Evolutionary conservation across 208 protist species (phyloP), one percentile per base, ranked within the genome.

Genomic region (Crithidia thermophila): DNA sequence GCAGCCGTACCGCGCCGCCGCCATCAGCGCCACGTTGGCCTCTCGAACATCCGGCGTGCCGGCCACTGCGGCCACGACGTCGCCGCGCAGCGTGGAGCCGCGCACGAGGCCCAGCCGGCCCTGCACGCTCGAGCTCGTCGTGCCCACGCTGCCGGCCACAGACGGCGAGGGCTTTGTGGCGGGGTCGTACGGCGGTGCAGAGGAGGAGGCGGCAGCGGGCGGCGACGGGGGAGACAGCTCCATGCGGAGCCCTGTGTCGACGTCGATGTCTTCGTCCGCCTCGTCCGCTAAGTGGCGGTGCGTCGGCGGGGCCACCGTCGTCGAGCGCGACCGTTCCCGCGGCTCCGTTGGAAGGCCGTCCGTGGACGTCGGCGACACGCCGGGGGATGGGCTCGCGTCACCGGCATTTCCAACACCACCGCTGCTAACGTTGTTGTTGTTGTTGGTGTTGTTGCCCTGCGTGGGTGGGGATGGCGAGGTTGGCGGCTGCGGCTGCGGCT

Each of bases 1-100:
- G 62, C 84, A 90, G 46, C 82, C 82, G 58, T 93, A 93, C 40
- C 75, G 66, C 14, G 71, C 69, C 14, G 87, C 79, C 0, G 90
- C 85, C 20, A 89, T 55, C 20, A 95, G 50, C 16, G 89, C 49
- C 42, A 77, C 70, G 74, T 88, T 89, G 7, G 76, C 84, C 59
- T 92, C 87, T 11, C 62, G 50, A 31, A 66, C 51, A 18, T 82
- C 72, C 13, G 74, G 78, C 2, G 50, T 68, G 8, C 79, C 81
- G 6, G 77, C 73, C 16, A 89, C 51, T 10, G 83, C 84, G 23
- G 74, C 72, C 37, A 81, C 80, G 18, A 90, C 79, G 45, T 90
- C 77, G 23, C 85, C 86, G 31, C 82, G 57, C 27, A 89, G 52
- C 2, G 70, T 51, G 30, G 81, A 79, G 21, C 68, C 42, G 4